Evolutionary conservation across 129 eudicot species (phyloP), one percentile per base, ranked within the genome.

Genomic region (Saussurea involucrata): DNA sequence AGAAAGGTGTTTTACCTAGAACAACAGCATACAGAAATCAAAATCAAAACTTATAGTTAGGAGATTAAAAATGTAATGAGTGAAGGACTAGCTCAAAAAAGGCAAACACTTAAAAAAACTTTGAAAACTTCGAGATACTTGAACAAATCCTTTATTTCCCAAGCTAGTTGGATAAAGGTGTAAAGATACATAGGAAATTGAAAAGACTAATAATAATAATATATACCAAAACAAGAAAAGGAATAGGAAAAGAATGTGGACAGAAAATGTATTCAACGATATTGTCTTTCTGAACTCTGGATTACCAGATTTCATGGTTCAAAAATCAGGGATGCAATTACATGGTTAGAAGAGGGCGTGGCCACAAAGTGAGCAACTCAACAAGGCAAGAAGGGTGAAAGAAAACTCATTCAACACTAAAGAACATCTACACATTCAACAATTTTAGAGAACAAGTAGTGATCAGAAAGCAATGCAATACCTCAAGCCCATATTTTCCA

Each of bases 401-500:
- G 24, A 2, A 6, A 40, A 69, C 15, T 6, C 25, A 64, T 21
- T 18, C 15, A 67, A 67, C 36, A 25, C 31, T 1, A 67, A 24
- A 31, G 20, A 33, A 31, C 44, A 31, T n/a, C 12, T 67, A 6
- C 18, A 4, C 71, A n/a, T 67, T 55, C 63, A 20, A 55, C 25
- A 76, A 28, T 69, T 71, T 24, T 29, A 65, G 66, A 34, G 0
- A 61, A 66, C 25, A 6, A 8, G 9, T 34, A 67, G 6, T 9
- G 71, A 24, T 32, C 24, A 73, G 53, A 67, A 66, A 53, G 63
- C 36, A 74, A 58, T 7, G 66, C 68, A 70, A 34, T 90, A 95
- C 99, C 99, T 95, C 94, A 73, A 95, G 87, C 80, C 82, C 85
- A 80, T 95, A 92, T 84, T 88, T 89, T 68, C 99, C 99, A 24